These are phyloP conservation scores for Beauveria sp. DNA, from an alignment of 2,329 filamentous ascomycete species.

Conservation along the genomic window DNA sequence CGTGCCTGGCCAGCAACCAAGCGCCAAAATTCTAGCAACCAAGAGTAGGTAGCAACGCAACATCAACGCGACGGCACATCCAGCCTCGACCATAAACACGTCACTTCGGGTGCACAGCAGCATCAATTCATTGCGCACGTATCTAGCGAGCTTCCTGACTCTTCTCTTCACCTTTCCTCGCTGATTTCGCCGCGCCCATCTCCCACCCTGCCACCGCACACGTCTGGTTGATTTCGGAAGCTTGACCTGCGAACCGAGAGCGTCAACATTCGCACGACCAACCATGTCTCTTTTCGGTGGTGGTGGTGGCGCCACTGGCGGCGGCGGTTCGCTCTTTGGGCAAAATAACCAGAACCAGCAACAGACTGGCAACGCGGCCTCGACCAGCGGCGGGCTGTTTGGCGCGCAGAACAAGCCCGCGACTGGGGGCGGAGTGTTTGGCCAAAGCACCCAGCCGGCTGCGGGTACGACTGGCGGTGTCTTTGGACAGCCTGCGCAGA, in stretches of 20 bases:
- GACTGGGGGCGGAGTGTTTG: conserved; percentile 15
- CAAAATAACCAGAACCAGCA: conserved; percentile 14
- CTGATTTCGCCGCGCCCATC: not conserved
- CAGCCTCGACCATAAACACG: not conserved
- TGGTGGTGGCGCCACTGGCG: conserved; percentile 10
- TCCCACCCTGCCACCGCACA: conserved; percentile 22
- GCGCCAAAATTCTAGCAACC: conserved; percentile 12
- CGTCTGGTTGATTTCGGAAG: conserved; percentile 26
- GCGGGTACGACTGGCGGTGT: conserved; percentile 5
- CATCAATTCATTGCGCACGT: not conserved
- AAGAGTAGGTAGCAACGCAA: conserved; percentile 1
- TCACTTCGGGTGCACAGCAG: not conserved
- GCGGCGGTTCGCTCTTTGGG: conserved; percentile 18
- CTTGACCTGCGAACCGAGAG: conserved; percentile 9
- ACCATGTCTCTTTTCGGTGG: conserved; percentile 14
- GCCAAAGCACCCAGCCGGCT: not conserved
- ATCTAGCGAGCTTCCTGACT: not conserved
- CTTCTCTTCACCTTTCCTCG: not conserved
- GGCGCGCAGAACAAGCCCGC: conserved; percentile 5
- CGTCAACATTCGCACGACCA: conserved; percentile 6
- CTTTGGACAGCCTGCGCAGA: conserved; percentile 13
- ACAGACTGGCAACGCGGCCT: not conserved
- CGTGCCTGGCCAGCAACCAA: conserved; percentile 6
- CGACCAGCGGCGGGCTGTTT: conserved; percentile 13
- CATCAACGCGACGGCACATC: conserved; percentile 12